Evolutionary conservation across 768 basidiomycete species (phyloP).

Genomic region (Suillus weaverae): DNA sequence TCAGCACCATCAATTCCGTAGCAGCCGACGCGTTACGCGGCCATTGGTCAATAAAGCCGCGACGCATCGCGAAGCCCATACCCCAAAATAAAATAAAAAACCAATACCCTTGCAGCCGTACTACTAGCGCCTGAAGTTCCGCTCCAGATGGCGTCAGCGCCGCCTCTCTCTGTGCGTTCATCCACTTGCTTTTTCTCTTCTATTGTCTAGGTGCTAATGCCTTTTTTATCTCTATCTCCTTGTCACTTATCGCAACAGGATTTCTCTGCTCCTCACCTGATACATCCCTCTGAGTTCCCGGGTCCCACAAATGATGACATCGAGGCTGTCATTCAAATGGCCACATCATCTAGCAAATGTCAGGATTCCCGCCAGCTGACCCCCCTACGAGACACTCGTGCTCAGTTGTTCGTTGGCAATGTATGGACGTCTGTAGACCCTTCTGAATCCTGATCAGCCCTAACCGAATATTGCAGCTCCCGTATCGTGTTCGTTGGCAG

Average conservation of each 20-base stretch:
- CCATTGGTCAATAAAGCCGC: background rate
- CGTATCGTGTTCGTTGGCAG: constrained; percentile 98
- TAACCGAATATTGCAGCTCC: constrained; percentile 58
- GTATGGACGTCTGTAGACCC: constrained; percentile 46
- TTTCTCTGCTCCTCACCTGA: background rate
- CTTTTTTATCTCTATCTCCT: background rate
- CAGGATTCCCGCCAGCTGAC: constrained; percentile 42
- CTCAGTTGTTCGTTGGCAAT: constrained; percentile 96
- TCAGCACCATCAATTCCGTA: background rate
- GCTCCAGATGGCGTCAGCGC: constrained; percentile 19
- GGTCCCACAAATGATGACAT: constrained; percentile 78
- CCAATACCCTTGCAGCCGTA: constrained; percentile 6
- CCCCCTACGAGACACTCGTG: constrained; percentile 79
- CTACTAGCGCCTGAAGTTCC: constrained; percentile 4
- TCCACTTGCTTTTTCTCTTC: background rate
- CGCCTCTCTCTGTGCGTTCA: constrained; percentile 10
- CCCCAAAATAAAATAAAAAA: constrained; percentile 11
- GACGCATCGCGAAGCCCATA: constrained; percentile 6
- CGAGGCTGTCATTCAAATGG: constrained; percentile 88
- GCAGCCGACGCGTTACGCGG: constrained; percentile 2
- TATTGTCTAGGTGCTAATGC: background rate
- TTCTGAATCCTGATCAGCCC: constrained; percentile 2
- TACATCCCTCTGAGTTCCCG: constrained; percentile 13
- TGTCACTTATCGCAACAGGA: constrained; percentile 14
- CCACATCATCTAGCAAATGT: constrained; percentile 68